Conservation (phyloP, 495 filamentous ascomycete species). For the Neurospora sp. region DNA sequence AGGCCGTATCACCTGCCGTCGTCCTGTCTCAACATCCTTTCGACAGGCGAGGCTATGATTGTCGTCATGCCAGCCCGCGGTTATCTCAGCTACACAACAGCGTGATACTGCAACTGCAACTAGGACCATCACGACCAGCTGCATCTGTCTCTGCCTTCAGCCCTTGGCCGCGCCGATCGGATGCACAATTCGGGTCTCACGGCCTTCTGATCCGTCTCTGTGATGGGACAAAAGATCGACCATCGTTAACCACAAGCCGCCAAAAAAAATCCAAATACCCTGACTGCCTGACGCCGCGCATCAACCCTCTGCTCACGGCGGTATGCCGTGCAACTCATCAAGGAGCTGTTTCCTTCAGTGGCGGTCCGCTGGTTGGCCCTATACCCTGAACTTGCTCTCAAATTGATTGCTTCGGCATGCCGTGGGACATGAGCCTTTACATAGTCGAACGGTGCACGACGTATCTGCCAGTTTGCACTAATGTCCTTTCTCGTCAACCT, state of each 20-base stretch:
- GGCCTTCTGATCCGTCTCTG: neutral
- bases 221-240: neutral
- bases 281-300: neutral
- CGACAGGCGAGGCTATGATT: neutral
- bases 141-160: neutral
- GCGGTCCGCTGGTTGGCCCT: neutral
- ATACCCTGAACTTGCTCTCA: neutral
- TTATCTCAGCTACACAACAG: neutral
- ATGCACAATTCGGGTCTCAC: neutral
- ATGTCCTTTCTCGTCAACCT: slow-evolving; percentile 16
- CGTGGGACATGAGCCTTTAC: slow-evolving; percentile 11
- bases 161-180: neutral
- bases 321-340: neutral
- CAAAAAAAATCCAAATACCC: neutral
- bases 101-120: neutral
- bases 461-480: slow-evolving; percentile 1
- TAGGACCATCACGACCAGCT: neutral
- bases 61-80: neutral
- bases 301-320: neutral
- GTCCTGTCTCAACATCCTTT: neutral
- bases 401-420: slow-evolving; percentile 15
- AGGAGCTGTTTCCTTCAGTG: neutral
- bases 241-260: neutral
- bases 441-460: slow-evolving; percentile 3
- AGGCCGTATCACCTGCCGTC: neutral